A percentile compares a stretch with the other conserved stretches of the same genome.
phyloP scores from a whole-genome alignment of 202 grass and related monocot species.

The Hordeum pubiflorum region DNA sequence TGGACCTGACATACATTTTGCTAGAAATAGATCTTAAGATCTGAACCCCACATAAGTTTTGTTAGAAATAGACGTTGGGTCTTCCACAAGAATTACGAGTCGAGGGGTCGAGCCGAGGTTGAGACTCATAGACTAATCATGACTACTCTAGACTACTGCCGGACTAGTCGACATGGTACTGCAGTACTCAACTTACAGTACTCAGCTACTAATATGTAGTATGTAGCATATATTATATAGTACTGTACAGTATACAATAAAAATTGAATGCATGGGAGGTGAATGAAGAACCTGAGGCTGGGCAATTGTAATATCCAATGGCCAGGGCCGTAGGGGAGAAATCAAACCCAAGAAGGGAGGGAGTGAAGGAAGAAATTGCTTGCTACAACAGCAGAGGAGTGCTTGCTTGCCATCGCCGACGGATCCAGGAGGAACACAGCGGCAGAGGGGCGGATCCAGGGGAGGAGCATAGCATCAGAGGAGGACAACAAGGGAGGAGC shows the following conservation, averaged over 20 bases:
- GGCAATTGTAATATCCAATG: not conserved
- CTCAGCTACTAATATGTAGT: too few relatives aligned
- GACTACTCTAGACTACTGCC: not conserved
- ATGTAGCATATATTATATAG: not conserved
- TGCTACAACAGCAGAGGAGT: too few relatives aligned
- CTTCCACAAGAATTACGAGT: not conserved
- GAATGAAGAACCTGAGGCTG: not conserved
- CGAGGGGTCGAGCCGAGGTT: not conserved
- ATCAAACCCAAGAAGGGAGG: not conserved
- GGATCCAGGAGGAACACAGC: too few relatives aligned
- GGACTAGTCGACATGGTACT: not conserved
- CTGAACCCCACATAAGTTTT: not conserved
- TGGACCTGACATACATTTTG: not conserved
- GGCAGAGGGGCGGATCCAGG: too few relatives aligned
- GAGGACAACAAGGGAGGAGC: too few relatives aligned
- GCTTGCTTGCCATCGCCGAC: too few relatives aligned
- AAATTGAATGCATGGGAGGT: not conserved
- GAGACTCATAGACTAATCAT: not conserved
- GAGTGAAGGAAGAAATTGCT: not conserved
- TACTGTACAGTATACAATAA: not conserved
- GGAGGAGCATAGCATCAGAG: too few relatives aligned
- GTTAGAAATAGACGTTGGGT: not conserved
- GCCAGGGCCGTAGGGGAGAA: not conserved
- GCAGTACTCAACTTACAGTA: too few relatives aligned
- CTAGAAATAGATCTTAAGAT: not conserved